A percentile compares a stretch with the other conserved stretches of the same genome.
phyloP scores from a whole-genome alignment of 2,329 filamentous ascomycete species.

The Penicillium sp. region DNA sequence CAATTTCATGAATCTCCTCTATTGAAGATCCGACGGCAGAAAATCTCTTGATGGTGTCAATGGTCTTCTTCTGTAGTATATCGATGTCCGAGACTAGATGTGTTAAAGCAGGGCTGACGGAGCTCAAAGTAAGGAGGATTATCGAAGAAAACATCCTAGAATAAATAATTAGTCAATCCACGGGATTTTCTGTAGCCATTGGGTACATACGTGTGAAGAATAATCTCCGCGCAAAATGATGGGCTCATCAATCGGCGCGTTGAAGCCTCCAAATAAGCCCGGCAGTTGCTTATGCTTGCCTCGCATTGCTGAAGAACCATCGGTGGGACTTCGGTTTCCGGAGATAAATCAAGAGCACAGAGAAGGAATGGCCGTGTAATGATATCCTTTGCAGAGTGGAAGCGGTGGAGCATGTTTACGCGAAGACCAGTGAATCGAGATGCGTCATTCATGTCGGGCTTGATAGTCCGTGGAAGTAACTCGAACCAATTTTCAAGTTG shows the following conservation, averaged over 20 bases:
- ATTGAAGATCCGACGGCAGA: conserved; percentile 1
- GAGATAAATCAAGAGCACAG: not conserved
- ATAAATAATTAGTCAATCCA: not conserved
- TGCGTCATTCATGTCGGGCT: conserved; percentile 3
- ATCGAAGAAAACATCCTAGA: conserved; percentile 9
- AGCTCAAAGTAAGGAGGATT: conserved; percentile 4
- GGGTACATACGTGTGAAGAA: conserved; percentile 4
- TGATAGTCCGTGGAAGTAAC: not conserved
- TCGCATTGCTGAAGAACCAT: conserved; percentile 8
- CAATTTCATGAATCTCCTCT: conserved; percentile 4
- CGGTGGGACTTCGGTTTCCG: conserved; percentile 2
- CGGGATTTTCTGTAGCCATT: not conserved
- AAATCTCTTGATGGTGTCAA: conserved; percentile 1
- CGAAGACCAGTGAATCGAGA: conserved; percentile 6
- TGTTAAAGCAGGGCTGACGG: conserved; percentile 3
- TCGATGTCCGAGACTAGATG: conserved; percentile 6
- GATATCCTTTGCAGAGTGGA: conserved; percentile 8
- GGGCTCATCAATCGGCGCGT: conserved; percentile 1
- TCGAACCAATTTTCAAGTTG: conserved; percentile 6
- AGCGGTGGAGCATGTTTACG: conserved; percentile 8
- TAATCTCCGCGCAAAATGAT: conserved; percentile 2
- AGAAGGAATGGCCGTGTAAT: conserved; percentile 9
- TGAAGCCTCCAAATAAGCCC: conserved; percentile 4
- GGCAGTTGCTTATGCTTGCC: conserved; percentile 3
- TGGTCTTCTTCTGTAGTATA: conserved; percentile 2